Evolutionary conservation across 108 stramenopile genomes (phyloP), one percentile per base, ranked within the genome.

Genomic region (Nitzschia palea): DNA sequence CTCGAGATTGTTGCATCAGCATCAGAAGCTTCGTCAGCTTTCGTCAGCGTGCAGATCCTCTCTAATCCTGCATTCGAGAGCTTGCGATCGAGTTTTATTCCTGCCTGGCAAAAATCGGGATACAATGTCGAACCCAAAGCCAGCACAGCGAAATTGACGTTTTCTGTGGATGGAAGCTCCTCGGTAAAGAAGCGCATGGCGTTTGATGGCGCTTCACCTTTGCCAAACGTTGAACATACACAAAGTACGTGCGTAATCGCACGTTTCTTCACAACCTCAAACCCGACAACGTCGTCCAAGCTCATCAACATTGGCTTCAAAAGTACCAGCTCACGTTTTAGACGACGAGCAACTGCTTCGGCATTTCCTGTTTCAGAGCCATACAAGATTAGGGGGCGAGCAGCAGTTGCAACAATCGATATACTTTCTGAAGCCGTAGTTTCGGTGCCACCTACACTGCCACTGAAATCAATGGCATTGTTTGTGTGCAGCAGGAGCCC

Each of bases 101-200:
- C 74, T 34, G 74, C 74, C 26, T 52, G 3, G 56, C 74, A 75
- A 27, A 53, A 75, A 18, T 75, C 67, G 9, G 74, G 74, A 30
- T 75, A 75, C 2, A 62, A 1, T 9, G 48, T 61, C 1, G 60
- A 62, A 12, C 74, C 74, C 28, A 75, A 5, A 28, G 55, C 74
- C 25, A 68, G 28, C 25, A 68, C 59, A 30, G 74, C 67, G 52
- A 62, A 51, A 3, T 55, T 55, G 10, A 22, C 10, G 10, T 33
- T 65, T 5, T 4, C 50, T 14, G 30, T 12, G 2, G 2, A 1
- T 52, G 47, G 18, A 1, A 75, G 26, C 2, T 55, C 2, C n/a
- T 15, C 65, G 1, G 17, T 26, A 18, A 58, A 31, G 44, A 73
- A 63, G 6, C 58, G 4, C 1, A 9, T 9, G 8, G 65, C 44